These are phyloP conservation scores for Neonectria magnoliae DNA, from an alignment of 2,329 filamentous ascomycete species.

Conservation along the genomic window DNA sequence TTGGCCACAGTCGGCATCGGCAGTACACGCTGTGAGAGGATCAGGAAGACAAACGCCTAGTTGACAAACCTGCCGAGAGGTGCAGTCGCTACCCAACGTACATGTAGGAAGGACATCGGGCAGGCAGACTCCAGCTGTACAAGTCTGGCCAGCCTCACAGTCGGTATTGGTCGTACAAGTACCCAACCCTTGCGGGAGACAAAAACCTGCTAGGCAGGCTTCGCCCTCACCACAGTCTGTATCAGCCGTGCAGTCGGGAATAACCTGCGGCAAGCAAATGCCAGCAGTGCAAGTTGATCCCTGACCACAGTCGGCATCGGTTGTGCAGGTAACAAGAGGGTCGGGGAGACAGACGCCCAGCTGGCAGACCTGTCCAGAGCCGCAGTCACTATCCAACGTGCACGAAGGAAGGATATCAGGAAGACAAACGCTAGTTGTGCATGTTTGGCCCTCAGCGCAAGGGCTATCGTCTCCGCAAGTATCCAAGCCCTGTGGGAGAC, in stretches of 20 bases:
- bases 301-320: constrained; percentile 1
- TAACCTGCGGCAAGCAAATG: constrained; percentile 4
- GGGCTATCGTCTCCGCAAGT: background rate
- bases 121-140: constrained; percentile 15
- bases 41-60: constrained; percentile 11
- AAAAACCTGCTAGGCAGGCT: background rate
- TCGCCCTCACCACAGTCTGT: background rate
- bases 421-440: constrained; percentile 10
- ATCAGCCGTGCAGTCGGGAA: background rate
- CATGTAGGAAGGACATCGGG: constrained; percentile 2
- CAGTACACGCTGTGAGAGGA: background rate
- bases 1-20: constrained; percentile 1
- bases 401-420: constrained; percentile 4
- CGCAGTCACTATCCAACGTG: background rate
- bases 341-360: constrained; percentile 11
- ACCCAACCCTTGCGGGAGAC: background rate
- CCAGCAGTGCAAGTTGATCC: constrained; percentile 11
- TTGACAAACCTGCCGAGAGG: background rate
- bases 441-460: constrained; percentile 3
- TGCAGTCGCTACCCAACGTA: background rate
- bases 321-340: background rate
- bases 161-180: background rate
- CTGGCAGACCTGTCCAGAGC: background rate
- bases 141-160: background rate
- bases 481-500: background rate